Evolutionary conservation across 1,139 yeast species (phyloP).

Genomic region (Blastobotrys persicus): DNA sequence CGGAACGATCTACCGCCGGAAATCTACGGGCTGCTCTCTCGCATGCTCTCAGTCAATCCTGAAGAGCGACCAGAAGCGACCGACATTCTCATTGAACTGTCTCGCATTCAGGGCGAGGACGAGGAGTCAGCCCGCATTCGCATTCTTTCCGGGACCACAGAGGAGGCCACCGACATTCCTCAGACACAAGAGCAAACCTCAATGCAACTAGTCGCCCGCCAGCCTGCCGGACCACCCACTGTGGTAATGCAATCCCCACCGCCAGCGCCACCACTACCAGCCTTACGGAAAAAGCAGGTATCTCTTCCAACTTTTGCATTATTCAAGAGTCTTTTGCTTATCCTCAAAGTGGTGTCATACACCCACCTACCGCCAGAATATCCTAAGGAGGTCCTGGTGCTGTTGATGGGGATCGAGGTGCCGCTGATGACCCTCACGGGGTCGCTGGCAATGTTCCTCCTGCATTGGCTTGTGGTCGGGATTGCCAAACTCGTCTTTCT

Average conservation of each 20-base stretch:
- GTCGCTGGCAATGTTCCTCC: constrained; percentile 3
- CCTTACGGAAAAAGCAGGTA: neutral
- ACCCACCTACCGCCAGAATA: neutral
- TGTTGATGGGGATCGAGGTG: constrained; percentile 16
- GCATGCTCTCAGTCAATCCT: constrained; percentile 41
- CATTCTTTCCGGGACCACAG: neutral
- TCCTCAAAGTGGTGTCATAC: constrained; percentile 1
- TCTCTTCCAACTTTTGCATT: constrained; percentile 3
- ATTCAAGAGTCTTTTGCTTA: constrained; percentile 1
- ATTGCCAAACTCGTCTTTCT: neutral
- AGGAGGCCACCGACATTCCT: neutral
- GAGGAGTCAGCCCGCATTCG: neutral
- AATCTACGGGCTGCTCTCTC: constrained; percentile 42
- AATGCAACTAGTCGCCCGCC: neutral
- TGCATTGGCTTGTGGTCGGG: neutral
- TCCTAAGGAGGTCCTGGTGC: constrained; percentile 2
- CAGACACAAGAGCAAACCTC: neutral
- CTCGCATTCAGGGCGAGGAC: neutral
- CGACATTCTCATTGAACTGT: constrained; percentile 32
- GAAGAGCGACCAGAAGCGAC: constrained; percentile 46
- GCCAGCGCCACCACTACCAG: neutral
- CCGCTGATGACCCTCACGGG: constrained; percentile 12
- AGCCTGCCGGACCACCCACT: neutral
- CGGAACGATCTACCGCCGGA: constrained; percentile 42
- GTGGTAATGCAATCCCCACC: neutral